Conservation (phyloP, 2,329 filamentous ascomycete species). For the Aspergillus eucalypticola region DNA sequence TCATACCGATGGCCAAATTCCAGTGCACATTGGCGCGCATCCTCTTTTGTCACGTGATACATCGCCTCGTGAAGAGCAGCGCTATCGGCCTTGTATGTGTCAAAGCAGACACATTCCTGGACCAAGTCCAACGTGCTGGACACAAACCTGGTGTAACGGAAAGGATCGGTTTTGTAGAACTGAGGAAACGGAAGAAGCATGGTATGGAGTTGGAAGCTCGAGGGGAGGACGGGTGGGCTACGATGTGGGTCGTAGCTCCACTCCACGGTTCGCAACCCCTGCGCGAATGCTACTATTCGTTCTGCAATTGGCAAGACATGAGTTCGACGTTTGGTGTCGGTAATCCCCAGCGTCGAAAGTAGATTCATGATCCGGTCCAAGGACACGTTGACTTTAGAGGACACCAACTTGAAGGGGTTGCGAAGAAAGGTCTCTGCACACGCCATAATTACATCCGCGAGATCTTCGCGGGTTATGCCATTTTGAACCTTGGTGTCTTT, state of each 20-base stretch:
- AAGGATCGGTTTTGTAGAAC: not conserved
- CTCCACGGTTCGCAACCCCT: not conserved
- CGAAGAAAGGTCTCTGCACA: not conserved
- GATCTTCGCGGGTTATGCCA: not conserved
- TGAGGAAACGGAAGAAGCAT: not conserved
- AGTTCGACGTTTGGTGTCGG: not conserved
- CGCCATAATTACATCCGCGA: not conserved
- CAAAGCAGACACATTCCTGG: not conserved
- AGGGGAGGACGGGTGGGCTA: not conserved
- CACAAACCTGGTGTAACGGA: not conserved
- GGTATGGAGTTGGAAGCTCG: not conserved
- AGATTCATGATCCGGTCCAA: not conserved
- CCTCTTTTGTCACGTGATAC: not conserved
- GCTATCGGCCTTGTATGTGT: not conserved
- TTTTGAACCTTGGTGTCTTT: not conserved
- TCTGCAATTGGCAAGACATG: not conserved
- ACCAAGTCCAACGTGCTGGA: not conserved
- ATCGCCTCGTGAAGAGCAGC: not conserved
- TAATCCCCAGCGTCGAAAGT: not conserved
- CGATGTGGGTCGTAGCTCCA: not conserved
- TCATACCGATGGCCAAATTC: not conserved
- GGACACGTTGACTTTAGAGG: not conserved
- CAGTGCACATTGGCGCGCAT: not conserved
- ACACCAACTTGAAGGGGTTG: not conserved
- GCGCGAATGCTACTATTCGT: not conserved